These are phyloP conservation scores for Colletotrichum lindemuthianum DNA, from an alignment of 2,329 filamentous ascomycete genomes.

Conservation along the genomic window DNA sequence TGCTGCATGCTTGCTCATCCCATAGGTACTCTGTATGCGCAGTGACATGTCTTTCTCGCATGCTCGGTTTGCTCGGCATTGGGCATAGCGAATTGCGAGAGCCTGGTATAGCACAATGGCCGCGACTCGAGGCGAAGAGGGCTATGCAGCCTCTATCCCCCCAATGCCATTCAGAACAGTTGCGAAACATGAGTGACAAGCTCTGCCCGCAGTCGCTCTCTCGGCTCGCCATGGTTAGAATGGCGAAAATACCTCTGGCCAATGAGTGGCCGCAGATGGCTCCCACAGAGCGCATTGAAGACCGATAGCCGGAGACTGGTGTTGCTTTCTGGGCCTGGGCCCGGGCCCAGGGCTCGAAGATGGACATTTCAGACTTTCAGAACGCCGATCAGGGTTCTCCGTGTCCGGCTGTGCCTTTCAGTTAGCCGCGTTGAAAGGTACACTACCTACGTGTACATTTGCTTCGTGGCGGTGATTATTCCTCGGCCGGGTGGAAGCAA, in stretches of 20 bases:
- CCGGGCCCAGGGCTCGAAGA: neutral
- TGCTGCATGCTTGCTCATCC: no score
- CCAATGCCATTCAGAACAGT: constrained; percentile 4
- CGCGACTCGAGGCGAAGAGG: neutral
- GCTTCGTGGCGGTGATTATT: constrained; percentile 9
- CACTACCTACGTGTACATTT: constrained; percentile 2
- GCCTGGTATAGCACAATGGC: neutral
- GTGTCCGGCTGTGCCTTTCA: constrained; percentile 16
- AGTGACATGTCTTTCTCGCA: neutral
- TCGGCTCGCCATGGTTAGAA: constrained; percentile 17
- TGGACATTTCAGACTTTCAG: constrained; percentile 9
- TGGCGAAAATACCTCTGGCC: constrained; percentile 6
- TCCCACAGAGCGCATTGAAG: constrained; percentile 13
- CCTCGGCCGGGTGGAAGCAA: constrained; percentile 6
- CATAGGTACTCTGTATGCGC: no score
- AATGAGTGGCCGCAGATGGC: constrained; percentile 6
- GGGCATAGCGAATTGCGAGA: neutral
- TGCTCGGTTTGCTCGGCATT: constrained; percentile 25
- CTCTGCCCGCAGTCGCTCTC: constrained; percentile 23
- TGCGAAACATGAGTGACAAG: constrained; percentile 21
- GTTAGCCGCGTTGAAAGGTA: constrained; percentile 23
- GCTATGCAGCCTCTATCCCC: neutral
- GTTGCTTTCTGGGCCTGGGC: neutral
- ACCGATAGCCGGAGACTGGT: constrained; percentile 31
- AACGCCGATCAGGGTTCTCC: constrained; percentile 35